Percentiles rank a stretch among this genome's conserved stretches.
These are phyloP conservation scores for Colletotrichum sp. DNA, from an alignment of 2,329 filamentous ascomycete species.

Conservation along the genomic window DNA sequence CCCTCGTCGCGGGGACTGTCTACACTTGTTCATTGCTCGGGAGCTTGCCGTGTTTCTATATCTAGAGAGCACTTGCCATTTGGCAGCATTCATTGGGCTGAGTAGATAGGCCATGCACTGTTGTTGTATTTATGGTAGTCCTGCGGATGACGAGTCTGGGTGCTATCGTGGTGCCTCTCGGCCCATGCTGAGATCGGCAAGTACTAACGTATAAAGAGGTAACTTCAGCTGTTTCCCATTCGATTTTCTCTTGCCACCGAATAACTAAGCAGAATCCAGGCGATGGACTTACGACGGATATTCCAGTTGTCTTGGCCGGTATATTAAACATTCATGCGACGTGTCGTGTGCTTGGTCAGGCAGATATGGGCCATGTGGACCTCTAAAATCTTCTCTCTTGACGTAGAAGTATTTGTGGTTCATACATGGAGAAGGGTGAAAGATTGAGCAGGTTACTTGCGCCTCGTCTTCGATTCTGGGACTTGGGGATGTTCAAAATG, in stretches of 20 bases:
- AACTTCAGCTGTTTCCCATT: background rate
- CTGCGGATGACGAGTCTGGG: background rate
- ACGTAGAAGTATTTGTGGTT: background rate
- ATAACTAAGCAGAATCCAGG: background rate
- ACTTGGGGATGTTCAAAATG: no score
- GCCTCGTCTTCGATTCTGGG: no score
- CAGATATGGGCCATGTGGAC: no score
- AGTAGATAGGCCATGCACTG: fast-evolving
- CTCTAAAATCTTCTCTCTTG: background rate
- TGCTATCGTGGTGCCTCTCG: background rate
- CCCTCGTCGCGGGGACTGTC: background rate
- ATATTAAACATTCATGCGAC: background rate
- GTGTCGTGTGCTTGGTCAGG: background rate
- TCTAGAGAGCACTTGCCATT: background rate
- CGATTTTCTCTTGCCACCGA: fast-evolving
- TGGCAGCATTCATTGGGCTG: background rate
- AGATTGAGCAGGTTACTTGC: no score
- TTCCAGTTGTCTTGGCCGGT: background rate
- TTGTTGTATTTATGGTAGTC: background rate
- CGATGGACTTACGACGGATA: fast-evolving
- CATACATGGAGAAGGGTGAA: fast-evolving
- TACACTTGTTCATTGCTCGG: background rate
- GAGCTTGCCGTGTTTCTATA: background rate
- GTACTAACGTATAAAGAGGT: background rate
- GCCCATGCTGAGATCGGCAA: background rate